Evolutionary conservation across 768 basidiomycete species (phyloP), one percentile per base, ranked within the genome.

Genomic region (Neoboletus brunneissimus): DNA sequence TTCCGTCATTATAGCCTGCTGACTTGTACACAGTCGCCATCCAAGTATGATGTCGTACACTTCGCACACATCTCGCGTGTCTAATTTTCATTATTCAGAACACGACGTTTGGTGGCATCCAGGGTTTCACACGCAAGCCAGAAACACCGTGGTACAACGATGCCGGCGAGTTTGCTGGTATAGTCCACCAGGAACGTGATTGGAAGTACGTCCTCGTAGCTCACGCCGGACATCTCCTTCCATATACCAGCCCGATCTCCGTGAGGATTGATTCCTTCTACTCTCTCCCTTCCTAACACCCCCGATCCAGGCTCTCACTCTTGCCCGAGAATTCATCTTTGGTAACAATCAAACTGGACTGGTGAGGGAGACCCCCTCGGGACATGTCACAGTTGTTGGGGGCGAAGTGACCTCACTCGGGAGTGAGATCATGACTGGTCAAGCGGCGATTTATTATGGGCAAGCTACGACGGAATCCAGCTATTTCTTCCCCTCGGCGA

Each of bases 111-210:
- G 11, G 11, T 31, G 31, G 10, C 5, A 31, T 11, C 11, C 31
- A 11, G 10, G 31, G 31, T 10, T 31, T 31, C 31, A 31, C 31
- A 11, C 31, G 32, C 20, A 80, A 77, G 54, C 88, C 88, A 3
- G 77, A 82, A 0, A 89, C 88, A 0, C 80, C 83, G 0, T 89
- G 87, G 86, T 73, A 71, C 48, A 81, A 83, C 54, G 83, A 86
- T 49, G 62, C 66, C 0, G 81, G 81, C 18, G 72, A 80, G 47
- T 77, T 82, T 50, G 85, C 80, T 0, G 88, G 88, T 0, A 83
- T 88, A 27, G 79, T 88, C 18, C 86, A 87, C 63, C 87, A 88
- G 66, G 88, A 89, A 68, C 80, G 88, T 12, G 31, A 3, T 32
- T 32, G 31, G 31, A 32, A 32, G 12, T 32, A 32, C 4, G 31